Evolutionary conservation across 2,329 filamentous ascomycete species (phyloP).

Genomic region (Ophiosphaerella korrae): DNA sequence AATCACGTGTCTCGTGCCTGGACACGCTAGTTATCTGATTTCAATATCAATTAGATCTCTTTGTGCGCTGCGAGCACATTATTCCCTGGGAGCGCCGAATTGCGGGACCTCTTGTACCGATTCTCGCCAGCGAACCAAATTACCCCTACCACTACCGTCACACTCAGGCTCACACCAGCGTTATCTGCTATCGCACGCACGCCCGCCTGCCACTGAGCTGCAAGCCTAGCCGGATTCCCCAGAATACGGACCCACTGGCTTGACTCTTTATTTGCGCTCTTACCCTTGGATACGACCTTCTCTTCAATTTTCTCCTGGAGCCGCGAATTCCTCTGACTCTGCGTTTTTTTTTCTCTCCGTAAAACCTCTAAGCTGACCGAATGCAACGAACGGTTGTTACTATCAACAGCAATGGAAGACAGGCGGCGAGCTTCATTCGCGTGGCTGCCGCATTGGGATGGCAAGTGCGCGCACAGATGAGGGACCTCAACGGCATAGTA

Average conservation of each 20-base stretch:
- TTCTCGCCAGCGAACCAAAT: constrained; percentile 15
- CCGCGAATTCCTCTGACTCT: constrained; percentile 1
- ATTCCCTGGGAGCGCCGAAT: constrained; percentile 25
- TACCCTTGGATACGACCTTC: constrained; percentile 21
- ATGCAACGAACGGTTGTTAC: constrained; percentile 75
- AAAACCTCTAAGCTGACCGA: constrained; percentile 21
- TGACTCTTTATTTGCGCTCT: constrained; percentile 22
- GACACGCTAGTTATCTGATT: constrained; percentile 19
- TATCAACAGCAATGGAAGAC: constrained; percentile 93
- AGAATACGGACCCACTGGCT: constrained; percentile 18
- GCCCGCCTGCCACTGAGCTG: constrained; percentile 15
- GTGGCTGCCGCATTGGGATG: constrained; percentile 94
- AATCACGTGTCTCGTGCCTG: constrained; percentile 28
- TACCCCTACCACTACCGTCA: constrained; percentile 9
- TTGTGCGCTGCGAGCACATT: constrained; percentile 26
- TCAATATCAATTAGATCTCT: constrained; percentile 24
- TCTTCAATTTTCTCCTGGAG: background rate
- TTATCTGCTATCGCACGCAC: constrained; percentile 26
- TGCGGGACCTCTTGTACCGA: constrained; percentile 27
- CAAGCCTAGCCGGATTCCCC: constrained; percentile 9
- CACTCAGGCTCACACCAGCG: constrained; percentile 27
- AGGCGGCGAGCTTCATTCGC: constrained; percentile 92
- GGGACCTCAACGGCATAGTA: constrained; percentile 84
- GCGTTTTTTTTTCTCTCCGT: constrained; percentile 1
- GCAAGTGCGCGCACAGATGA: constrained; percentile 87